Conservation (phyloP, 2,329 filamentous ascomycete species). For the Claviceps sp. region DNA sequence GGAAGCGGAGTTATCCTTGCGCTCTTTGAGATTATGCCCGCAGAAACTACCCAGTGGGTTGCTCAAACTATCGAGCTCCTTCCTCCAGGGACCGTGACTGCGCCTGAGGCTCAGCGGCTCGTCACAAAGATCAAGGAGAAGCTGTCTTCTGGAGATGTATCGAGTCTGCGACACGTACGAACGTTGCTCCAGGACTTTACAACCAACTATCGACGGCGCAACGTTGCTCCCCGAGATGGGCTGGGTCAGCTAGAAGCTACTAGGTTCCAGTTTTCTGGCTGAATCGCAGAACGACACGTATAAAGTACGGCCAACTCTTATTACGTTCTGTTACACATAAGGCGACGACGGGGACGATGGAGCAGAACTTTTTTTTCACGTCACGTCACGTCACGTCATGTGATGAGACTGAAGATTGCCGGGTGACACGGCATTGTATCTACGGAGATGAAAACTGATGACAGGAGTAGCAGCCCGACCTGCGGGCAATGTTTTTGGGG, state of each 20-base stretch:
- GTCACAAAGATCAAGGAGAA: constrained; percentile 69
- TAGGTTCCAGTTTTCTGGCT: constrained; percentile 64
- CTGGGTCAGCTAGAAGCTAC: constrained; percentile 76
- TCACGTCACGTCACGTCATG: neutral
- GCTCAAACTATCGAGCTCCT: constrained; percentile 72
- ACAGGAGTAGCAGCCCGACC: neutral
- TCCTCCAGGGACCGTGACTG: constrained; percentile 67
- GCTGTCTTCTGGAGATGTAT: constrained; percentile 48
- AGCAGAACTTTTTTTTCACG: neutral
- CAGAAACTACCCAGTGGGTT: constrained; percentile 70
- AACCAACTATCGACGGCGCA: constrained; percentile 80
- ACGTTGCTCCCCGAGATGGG: constrained; percentile 89
- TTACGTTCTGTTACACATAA: neutral
- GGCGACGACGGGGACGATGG: neutral
- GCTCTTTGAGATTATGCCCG: constrained; percentile 75
- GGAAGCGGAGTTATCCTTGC: constrained; percentile 84
- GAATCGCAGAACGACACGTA: constrained; percentile 8
- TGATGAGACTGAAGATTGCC: no score
- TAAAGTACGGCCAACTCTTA: neutral
- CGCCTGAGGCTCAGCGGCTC: constrained; percentile 67
- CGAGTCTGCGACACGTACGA: constrained; percentile 61
- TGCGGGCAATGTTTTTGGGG: neutral
- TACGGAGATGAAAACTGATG: neutral
- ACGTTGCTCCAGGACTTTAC: constrained; percentile 91
- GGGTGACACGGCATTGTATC: no score